Conservation (phyloP, 257 asterid species). For the Fraxinus americana region DNA sequence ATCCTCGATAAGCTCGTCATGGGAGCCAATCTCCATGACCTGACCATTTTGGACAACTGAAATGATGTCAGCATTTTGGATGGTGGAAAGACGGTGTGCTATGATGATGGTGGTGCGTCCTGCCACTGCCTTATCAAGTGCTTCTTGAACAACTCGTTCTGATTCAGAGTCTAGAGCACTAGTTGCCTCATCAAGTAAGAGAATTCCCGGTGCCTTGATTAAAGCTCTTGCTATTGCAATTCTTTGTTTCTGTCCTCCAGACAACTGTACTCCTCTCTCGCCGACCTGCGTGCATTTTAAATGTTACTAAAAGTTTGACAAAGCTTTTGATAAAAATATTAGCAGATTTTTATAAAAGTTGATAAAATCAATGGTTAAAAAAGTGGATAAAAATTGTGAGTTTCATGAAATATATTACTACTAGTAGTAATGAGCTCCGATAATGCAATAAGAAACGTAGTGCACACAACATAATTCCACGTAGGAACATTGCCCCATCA, state of each 20-base stretch:
- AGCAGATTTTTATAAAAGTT: no score
- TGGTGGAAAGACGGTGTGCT: conserved; percentile 95
- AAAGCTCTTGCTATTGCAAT: conserved; percentile 92
- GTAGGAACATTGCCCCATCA: background rate
- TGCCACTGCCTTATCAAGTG: conserved; percentile 79
- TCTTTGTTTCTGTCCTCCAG: conserved; percentile 97
- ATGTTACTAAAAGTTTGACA: background rate
- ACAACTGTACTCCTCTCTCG: conserved; percentile 89
- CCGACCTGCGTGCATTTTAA: conserved; percentile 62
- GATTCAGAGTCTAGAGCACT: conserved; percentile 93
- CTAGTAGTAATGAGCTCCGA: background rate
- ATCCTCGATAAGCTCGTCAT: conserved; percentile 50
- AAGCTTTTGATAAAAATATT: no score
- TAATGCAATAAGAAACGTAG: background rate
- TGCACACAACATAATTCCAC: background rate
- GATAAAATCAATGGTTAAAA: no score
- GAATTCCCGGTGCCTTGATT: conserved; percentile 76
- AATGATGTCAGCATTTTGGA: conserved; percentile 76
- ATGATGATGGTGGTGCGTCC: conserved; percentile 86
- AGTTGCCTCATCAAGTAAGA: conserved; percentile 91
- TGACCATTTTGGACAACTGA: conserved; percentile 73
- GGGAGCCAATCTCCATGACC: conserved; percentile 71
- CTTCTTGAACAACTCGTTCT: conserved; percentile 79
- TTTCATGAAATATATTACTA: background rate
- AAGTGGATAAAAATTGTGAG: no score